Evolutionary conservation across 371 early-diverging fungal genomes (phyloP), one percentile per base, ranked within the genome.

Genomic region (Zancudomyces culisetae): DNA sequence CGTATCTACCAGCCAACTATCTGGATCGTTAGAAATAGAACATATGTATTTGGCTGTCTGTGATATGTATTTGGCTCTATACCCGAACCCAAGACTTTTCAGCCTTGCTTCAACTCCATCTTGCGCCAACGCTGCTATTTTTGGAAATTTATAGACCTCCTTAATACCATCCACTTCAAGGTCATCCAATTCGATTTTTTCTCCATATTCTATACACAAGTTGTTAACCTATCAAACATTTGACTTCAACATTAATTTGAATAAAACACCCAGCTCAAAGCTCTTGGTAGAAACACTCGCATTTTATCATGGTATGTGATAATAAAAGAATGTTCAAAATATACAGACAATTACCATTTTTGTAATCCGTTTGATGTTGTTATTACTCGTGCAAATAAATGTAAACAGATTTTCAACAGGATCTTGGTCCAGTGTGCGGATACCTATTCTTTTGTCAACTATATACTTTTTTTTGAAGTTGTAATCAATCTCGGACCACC

Each of bases 371-470:
- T 73, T 59, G 39, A 98, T 90, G 69, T 95, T 92, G 71, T 98
- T 98, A 72, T 96, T 96, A 50, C 79, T 72, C 2, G 90, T 84
- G 68, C 97, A 97, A 27, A 98, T 95, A 59, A 98, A 98, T 13
- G 83, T 76, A 45, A 98, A 70, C 43, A 94, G 57, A 52, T 81
- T 90, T 61, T 95, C 92, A 54, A 82, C 71, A 1, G 95, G 89
- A 50, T 86, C 86, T 53, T 90, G 90, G 13, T 84, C 66, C 23
- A 92, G 56, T 2, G 87, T 78, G 30, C 96, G 75, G 15, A 90
- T 75, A 15, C 92, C 93, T 10, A 59, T 61, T 41, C 85, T 77
- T 2, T 60, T 42, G 0, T 52, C 40, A 0, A 76, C 45, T 21
- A 27, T 53, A 52, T 48, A 71, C 49, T 80, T 72, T 1, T 59